Base-by-base conservation (phyloP, 2,329 filamentous ascomycete species). In the Colletotrichum sojae region DNA sequence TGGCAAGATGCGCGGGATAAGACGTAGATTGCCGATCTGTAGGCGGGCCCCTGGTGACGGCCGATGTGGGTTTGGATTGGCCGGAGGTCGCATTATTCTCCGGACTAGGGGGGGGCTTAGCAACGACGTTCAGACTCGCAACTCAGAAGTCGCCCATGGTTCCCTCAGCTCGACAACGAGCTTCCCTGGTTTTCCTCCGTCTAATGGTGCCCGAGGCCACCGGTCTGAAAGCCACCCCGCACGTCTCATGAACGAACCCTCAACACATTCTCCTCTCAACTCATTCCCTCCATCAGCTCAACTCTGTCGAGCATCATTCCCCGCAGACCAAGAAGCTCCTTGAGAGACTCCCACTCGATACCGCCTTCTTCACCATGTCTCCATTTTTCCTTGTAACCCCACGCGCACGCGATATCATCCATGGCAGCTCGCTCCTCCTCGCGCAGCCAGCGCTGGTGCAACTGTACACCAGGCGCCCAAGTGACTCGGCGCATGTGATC, bases 401-500 rank as follows among this genome's bases (percentile, higher is more conserved):
- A 99, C 0, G 94, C 92, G 72, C 91, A 89, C 1, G 95, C 94
- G 66, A 99, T 89, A 76, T 89, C 90, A 82, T 99, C 96, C 72
- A 97, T 84, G 1, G 94, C 94, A 4, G 91, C 92, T 25, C 96
- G 87, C 84, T 99, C 95, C 72, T 97, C 94, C 78, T 98, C 96
- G 40, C 94, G 87, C 62, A 97, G 79, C 93, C 95, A 98, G 15
- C 96, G 88, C 75, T 94, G 88, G 71, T 92, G 88, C 71, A 98
- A 82, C 22, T 93, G 92, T 40, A 94, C 91, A 12, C 96, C 96
- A 0, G 90, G 89, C 9, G 92, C 86, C 96, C 96, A 99, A 2
- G 94, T 95, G 5, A 98, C 94, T 20, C 96, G 90, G 75, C 92
- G 91, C 93, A 98, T 97, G 80, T 98, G 94, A 78, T 98, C 95